Base-by-base conservation (phyloP, 805 yeast genomes). In the Pichia heedii region DNA sequence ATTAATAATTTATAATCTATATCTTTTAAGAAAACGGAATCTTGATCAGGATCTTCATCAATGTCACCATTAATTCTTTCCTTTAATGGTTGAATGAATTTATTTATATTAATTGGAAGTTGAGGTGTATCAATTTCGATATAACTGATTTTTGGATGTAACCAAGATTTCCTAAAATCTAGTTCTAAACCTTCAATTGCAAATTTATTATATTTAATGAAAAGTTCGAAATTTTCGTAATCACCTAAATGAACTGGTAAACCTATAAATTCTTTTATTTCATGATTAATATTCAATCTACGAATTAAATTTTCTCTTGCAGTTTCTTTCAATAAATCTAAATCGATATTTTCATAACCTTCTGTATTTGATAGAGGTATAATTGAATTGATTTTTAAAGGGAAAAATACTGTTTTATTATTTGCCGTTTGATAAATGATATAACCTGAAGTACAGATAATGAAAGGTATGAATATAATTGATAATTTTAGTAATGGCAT, bases 1-100 rank as follows among this genome's bases (percentile, higher is more conserved):
- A 63, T 56, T 9, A 56, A 47, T 22, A 64, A 50, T 41, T 54
- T 57, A 49, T 62, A 64, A 24, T 61, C 64, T 32, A 61, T 46
- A 6, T 53, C 54, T 33, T 56, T 55, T 7, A 51, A 53, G 30
- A 50, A 55, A 6, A 51, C 43, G 26, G 50, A 49, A 27, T 60
- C 61, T 22, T 48, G 49, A 13, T 54, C 50, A 1, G 62, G 50
- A 22, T 55, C 59, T 35, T 50, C 50, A 11, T 51, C 54, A 11
- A 50, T 49, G 7, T 47, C 60, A 7, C 47, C 39, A 3, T 45
- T 39, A 1, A 55, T 54, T 16, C 52, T 51, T 8, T 52, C 34
- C 33, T 49, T 55, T 41, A 64, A 40, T 5, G 68, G 67, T 35
- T 63, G 64, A 30, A 63, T 50, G 20, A 58, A 52, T 22, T 55